These are phyloP conservation scores for Tardiomyces blankii DNA, from an alignment of 1,139 yeast genomes.

Conservation along the genomic window DNA sequence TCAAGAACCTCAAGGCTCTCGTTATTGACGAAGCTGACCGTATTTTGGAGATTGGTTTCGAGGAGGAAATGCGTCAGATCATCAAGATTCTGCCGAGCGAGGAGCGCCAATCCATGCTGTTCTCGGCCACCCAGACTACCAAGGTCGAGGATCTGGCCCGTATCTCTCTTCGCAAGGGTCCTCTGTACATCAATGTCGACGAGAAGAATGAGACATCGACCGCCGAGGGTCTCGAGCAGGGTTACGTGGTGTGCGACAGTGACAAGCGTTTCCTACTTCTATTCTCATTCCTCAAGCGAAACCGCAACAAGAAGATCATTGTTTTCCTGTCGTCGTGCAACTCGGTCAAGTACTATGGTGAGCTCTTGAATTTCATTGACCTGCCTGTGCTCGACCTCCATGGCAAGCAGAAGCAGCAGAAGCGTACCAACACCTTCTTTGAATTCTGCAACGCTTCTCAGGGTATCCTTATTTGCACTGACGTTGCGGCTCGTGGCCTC, in stretches of 20 bases:
- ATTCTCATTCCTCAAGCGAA: constrained; percentile 87
- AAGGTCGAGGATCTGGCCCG: constrained; percentile 97
- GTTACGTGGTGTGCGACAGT: constrained; percentile 94
- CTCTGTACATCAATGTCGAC: constrained; percentile 89
- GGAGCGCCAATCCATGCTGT: constrained; percentile 92
- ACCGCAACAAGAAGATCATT: constrained; percentile 75
- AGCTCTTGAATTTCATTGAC: constrained; percentile 86
- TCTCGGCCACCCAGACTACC: constrained; percentile 97
- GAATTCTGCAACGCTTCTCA: constrained; percentile 96
- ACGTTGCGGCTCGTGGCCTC: constrained; percentile 96
- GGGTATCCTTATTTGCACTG: constrained; percentile 89
- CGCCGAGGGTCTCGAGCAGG: constrained; percentile 95
- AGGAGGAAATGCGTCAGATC: constrained; percentile 96
- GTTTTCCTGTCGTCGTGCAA: constrained; percentile 95
- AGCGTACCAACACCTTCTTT: constrained; percentile 93
- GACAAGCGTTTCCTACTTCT: constrained; percentile 84
- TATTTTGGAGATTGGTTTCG: constrained; percentile 93
- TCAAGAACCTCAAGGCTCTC: constrained; percentile 86
- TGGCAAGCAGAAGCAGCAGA: constrained; percentile 97
- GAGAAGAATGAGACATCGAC: constrained; percentile 73
- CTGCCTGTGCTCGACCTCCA: constrained; percentile 92
- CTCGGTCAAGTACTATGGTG: constrained; percentile 93
- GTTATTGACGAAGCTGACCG: constrained; percentile 97
- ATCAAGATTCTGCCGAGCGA: constrained; percentile 88
- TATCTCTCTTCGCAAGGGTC: constrained; percentile 90